phyloP scores from a whole-genome alignment of 495 filamentous ascomycete species.

The Aspergillus ellipticus region DNA sequence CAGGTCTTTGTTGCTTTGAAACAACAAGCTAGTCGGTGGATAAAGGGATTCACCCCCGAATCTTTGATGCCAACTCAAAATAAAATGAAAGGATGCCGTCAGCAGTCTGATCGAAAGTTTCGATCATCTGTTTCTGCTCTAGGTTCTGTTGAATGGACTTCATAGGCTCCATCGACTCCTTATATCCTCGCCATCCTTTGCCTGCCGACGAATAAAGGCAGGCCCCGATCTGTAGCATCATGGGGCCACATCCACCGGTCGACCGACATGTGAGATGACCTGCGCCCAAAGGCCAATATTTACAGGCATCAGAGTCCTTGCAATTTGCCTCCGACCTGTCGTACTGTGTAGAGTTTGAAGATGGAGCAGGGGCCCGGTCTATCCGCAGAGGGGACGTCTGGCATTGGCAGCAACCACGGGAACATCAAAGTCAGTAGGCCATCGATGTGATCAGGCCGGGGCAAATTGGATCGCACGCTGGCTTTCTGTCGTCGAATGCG shows the following conservation, averaged over 20 bases:
- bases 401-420: background rate
- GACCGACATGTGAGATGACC: background rate
- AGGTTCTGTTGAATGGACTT: background rate
- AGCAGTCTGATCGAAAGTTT: background rate
- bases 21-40: background rate
- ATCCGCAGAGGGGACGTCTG: background rate
- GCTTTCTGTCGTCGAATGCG: background rate
- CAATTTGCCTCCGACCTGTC: background rate
- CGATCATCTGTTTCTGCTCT: background rate
- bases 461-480: background rate
- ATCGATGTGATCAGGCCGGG: background rate
- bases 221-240: background rate
- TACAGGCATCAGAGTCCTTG: constrained; percentile 12
- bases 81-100: background rate
- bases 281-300: background rate
- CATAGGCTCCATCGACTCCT: background rate
- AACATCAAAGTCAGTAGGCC: background rate
- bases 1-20: background rate
- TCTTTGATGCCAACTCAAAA: background rate
- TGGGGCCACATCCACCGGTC: background rate
- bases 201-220: background rate
- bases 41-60: background rate
- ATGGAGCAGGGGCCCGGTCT: background rate
- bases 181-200: background rate
- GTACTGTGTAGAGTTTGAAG: background rate